Percentiles rank a stretch among this genome's conserved stretches.
Conservation (phyloP, 257 asterid genomes). For the Datura wrightii region DNA sequence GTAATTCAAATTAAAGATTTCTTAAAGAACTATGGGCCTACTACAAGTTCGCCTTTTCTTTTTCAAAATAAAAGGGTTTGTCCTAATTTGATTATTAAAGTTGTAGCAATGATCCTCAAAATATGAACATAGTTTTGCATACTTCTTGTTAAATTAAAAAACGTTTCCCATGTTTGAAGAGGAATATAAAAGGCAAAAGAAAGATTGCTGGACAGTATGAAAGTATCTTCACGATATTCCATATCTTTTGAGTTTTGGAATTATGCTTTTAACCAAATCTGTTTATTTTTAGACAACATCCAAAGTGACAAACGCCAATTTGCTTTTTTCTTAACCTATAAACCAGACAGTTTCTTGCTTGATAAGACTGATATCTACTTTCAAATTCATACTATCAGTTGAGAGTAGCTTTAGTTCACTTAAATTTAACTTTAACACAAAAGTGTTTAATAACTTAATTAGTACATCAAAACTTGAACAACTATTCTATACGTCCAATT, state of each 20-base stretch:
- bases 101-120: too few relatives aligned
- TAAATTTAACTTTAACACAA: too few relatives aligned
- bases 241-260: slow-evolving; percentile 25
- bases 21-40: neutral
- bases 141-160: neutral
- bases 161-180: neutral
- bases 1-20: neutral
- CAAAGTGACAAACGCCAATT: neutral
- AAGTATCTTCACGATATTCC: neutral
- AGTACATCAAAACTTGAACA: too few relatives aligned
- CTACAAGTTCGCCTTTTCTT: neutral
- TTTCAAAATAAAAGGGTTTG: neutral
- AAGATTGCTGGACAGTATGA: slow-evolving; percentile 4
- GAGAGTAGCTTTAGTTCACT: too few relatives aligned
- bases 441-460: too few relatives aligned
- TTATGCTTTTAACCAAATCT: neutral
- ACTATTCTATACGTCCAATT: too few relatives aligned
- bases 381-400: too few relatives aligned
- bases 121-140: too few relatives aligned
- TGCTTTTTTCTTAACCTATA: neutral
- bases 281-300: neutral
- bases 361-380: neutral
- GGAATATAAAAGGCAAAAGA: neutral
- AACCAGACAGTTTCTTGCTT: neutral
- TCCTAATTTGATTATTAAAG: too few relatives aligned